Conservation (phyloP, 176 grass and related monocot genomes). For the Metroxylon sagu region DNA sequence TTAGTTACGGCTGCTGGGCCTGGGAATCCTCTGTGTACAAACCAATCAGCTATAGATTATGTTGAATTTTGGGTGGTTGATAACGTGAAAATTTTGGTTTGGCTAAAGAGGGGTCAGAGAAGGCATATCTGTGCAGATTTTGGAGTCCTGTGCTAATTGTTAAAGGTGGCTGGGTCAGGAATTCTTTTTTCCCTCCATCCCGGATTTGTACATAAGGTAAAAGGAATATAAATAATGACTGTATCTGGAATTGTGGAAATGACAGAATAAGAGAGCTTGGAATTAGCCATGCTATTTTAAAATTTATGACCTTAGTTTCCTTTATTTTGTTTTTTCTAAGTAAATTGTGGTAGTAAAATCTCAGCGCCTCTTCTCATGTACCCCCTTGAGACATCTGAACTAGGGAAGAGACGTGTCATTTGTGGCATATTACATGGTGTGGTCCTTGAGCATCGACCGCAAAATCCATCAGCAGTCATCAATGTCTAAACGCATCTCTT, state of each 20-base stretch:
- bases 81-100: constrained; percentile 28
- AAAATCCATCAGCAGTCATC: too few species aligned
- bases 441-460: too few species aligned
- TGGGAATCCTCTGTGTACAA: constrained; percentile 12
- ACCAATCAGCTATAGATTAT: constrained; percentile 22
- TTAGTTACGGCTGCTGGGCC: constrained; percentile 14
- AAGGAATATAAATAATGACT: constrained; percentile 20
- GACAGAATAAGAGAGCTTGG: constrained; percentile 36
- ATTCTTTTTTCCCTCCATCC: constrained; percentile 8
- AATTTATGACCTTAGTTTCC: too few species aligned
- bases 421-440: too few species aligned
- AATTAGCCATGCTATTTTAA: constrained; percentile 12
- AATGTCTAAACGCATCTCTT: too few species aligned
- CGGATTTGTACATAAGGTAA: constrained; percentile 55
- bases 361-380: too few species aligned
- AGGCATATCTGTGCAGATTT: constrained; percentile 53
- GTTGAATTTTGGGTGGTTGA: constrained; percentile 8
- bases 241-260: constrained; percentile 17
- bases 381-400: too few species aligned
- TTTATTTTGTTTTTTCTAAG: too few species aligned
- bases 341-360: too few species aligned
- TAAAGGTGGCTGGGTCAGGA: constrained; percentile 20
- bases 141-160: constrained; percentile 32
- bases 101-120: constrained; percentile 4
- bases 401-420: too few species aligned